Percentiles rank a stretch among this genome's conserved stretches.
Evolutionary conservation across 2,329 filamentous ascomycete genomes (phyloP).

Genomic region (Fusarium sp.): DNA sequence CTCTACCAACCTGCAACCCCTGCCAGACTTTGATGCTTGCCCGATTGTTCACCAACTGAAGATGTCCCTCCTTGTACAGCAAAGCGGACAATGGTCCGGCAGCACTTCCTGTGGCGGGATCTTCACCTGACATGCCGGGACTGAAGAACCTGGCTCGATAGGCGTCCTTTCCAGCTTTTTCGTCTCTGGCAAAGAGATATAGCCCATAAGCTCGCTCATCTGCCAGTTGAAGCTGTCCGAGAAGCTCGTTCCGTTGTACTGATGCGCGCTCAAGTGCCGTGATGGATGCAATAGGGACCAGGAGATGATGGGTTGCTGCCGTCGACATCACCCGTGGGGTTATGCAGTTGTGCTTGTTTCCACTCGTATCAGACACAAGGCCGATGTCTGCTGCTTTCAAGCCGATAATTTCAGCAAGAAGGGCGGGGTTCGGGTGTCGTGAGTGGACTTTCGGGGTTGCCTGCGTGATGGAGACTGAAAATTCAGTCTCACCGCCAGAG

Average conservation of each 20-base stretch:
- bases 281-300: constrained; percentile 7
- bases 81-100: constrained; percentile 38
- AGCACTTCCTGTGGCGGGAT: constrained; percentile 44
- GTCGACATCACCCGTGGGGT: constrained; percentile 10
- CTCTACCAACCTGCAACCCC: constrained; percentile 8
- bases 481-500: background rate
- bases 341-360: background rate
- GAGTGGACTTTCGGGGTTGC: constrained; percentile 6
- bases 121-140: constrained; percentile 42
- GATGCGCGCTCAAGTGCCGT: background rate
- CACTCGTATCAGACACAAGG: background rate
- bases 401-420: constrained; percentile 11
- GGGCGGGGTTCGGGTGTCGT: background rate
- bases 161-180: background rate
- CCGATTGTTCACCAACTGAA: background rate
- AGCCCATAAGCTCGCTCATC: constrained; percentile 6
- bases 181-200: constrained; percentile 8
- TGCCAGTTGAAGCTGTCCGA: constrained; percentile 2
- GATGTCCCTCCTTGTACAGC: constrained; percentile 21
- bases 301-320: constrained; percentile 3
- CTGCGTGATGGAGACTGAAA: constrained; percentile 10
- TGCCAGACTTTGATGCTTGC: constrained; percentile 9
- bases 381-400: constrained; percentile 5
- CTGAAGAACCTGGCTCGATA: constrained; percentile 44
- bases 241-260: constrained; percentile 2